Conservation (phyloP, 257 asterid genomes). For the Forsythia viridissima region DNA sequence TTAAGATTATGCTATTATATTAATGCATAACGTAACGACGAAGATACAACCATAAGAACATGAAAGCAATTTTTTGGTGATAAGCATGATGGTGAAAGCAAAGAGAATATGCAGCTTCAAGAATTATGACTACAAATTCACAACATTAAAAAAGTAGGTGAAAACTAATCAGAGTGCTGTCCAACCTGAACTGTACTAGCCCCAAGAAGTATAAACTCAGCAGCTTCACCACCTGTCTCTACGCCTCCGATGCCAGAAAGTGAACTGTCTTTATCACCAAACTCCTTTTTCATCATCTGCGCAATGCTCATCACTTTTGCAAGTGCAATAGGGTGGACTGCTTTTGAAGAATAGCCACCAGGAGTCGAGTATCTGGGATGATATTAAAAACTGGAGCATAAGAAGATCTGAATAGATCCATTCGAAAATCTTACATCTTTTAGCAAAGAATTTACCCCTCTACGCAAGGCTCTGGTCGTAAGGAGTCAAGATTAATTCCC, state of each 20-base stretch:
- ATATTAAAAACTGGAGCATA: conserved; percentile 10
- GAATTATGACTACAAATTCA: neutral
- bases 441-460: conserved; percentile 64
- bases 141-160: neutral
- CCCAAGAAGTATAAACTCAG: conserved; percentile 95
- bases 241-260: conserved; percentile 98
- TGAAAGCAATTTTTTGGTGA: neutral
- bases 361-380: conserved; percentile 82
- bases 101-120: neutral
- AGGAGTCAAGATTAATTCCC: conserved; percentile 88
- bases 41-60: neutral
- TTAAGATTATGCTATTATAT: too few species aligned
- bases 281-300: conserved; percentile 78
- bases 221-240: conserved; percentile 91
- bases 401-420: neutral
- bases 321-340: conserved; percentile 98
- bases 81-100: neutral
- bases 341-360: conserved; percentile 94
- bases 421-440: neutral
- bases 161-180: neutral
- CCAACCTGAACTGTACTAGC: conserved; percentile 94
- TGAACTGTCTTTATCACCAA: conserved; percentile 55
- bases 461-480: conserved; percentile 96
- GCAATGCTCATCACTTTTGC: conserved; percentile 96
- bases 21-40: neutral